Conservation (phyloP, 345 rosid species). For the Sisymbrium irio region DNA sequence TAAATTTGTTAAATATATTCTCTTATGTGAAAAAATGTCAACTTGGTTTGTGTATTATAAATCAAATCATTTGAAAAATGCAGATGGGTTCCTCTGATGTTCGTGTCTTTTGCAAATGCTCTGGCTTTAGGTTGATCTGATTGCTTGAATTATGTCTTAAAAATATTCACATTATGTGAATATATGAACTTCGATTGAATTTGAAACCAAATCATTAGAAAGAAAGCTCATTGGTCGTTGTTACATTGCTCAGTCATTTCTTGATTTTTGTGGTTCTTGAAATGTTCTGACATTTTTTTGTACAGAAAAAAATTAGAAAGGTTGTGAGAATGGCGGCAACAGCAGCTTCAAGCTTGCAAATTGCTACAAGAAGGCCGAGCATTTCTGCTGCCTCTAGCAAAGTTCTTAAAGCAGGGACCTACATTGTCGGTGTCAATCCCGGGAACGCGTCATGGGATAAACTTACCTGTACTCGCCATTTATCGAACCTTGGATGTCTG, state of each 20-base stretch:
- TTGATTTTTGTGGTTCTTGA: neutral
- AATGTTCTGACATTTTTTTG: constrained; percentile 6
- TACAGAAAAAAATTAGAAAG: constrained; percentile 14
- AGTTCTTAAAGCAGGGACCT: constrained; percentile 46
- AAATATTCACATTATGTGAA: neutral
- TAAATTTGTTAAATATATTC: neutral
- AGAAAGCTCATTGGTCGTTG: neutral
- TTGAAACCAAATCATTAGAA: neutral
- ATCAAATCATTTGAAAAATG: constrained; percentile 23
- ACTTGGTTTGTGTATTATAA: constrained; percentile 5
- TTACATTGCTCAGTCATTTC: neutral
- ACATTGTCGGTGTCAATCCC: constrained; percentile 37
- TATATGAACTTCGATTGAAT: neutral
- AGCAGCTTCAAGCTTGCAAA: constrained; percentile 56
- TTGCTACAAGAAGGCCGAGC: constrained; percentile 54
- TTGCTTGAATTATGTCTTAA: neutral
- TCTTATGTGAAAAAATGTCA: constrained; percentile 2
- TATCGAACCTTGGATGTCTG: constrained; percentile 47
- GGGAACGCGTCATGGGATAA: constrained; percentile 49
- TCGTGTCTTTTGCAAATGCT: neutral
- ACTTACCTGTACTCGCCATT: constrained; percentile 47
- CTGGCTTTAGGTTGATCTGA: constrained; percentile 1
- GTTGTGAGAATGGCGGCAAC: constrained; percentile 56
- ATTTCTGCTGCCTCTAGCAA: constrained; percentile 44
- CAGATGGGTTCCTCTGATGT: neutral